Base-by-base conservation (phyloP, 257 asterid genomes). In the Petrea volubilis region DNA sequence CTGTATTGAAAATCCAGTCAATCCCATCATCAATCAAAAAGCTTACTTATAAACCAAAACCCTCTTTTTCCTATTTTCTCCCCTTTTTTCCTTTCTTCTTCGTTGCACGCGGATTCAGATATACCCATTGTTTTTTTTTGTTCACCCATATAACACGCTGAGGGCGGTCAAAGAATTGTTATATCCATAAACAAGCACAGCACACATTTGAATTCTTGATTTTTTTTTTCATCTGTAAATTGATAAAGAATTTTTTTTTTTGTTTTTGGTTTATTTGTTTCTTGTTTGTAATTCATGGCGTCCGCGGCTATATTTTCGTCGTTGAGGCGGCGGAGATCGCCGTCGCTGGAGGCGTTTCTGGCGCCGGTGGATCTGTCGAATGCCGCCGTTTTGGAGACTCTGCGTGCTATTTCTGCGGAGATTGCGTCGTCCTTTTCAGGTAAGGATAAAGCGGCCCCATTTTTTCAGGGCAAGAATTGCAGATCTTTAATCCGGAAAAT, bases 221-320 rank as follows among this genome's bases (percentile, higher is more conserved):
- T 38, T 24, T 67, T 24, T 38, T 24, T 67, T 57, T 43, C 68
- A 41, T 63, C 46, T 33, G 27, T 64, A 63, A 51, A 70, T 53
- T 55, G 41, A 18, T 15, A 11, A 25, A 44, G 27, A 70, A 33
- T 4, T 3, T 8, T 38, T 38, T 12, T 38, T 38, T 38, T 38
- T 38, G 4, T 38, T 31, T 7, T 31, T 28, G 38, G 68, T 77
- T 46, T 3, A 24, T 61, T 13, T 70, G 10, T 52, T 15, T 67
- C 1, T 60, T 27, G 1, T 53, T n/a, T 5, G 28, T 20, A 9
- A 25, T 77, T 44, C 24, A 91, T 94, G 98, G 96, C 91, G 25
- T 87, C 96, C 6, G 95, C 93, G 74, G 95, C 93, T 69, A 88
- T 85, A 40, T 89, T 93, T 78, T 85, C 96, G 80, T 89, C 98